These are phyloP conservation scores for Trichosanthes truncata DNA, from an alignment of 306 rosid genomes.

Conservation along the genomic window DNA sequence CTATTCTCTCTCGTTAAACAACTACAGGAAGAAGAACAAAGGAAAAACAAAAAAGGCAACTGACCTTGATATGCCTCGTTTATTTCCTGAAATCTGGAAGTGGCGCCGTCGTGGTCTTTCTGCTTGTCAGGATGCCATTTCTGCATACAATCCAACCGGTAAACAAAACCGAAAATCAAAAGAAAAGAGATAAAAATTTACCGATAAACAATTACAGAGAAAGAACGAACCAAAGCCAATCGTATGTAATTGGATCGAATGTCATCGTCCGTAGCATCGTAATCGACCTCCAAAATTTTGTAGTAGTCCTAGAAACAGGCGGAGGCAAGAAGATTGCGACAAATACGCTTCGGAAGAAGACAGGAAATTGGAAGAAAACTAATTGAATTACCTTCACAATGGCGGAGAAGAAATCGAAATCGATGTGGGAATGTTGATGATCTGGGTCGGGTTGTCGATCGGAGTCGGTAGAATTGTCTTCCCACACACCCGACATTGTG, in stretches of 20 bases:
- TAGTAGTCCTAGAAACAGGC: conserved; percentile 53
- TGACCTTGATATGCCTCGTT: conserved; percentile 89
- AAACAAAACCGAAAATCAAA: neutral
- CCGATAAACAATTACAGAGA: neutral
- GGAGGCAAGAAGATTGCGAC: neutral
- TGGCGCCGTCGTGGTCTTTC: conserved; percentile 49
- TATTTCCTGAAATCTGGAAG: conserved; percentile 79
- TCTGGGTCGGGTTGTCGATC: no score
- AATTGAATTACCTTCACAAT: conserved; percentile 44
- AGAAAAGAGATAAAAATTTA: neutral
- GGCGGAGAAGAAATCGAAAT: conserved; percentile 57
- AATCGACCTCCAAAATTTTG: conserved; percentile 86
- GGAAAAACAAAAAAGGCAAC: neutral
- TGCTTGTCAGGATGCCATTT: conserved; percentile 98
- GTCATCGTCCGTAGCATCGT: conserved; percentile 76
- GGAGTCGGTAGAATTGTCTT: conserved; percentile 16
- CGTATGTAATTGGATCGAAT: conserved; percentile 93
- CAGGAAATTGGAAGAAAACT: neutral
- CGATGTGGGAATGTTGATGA: conserved; percentile 31
- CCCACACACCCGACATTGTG: conserved; percentile 52
- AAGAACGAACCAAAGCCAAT: conserved; percentile 61
- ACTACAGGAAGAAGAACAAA: neutral
- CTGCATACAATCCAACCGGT: conserved; percentile 26
- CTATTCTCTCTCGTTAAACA: neutral
- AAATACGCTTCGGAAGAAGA: neutral